These are phyloP conservation scores for Sarcodon aspratus DNA, from an alignment of 768 basidiomycete species.

Conservation along the genomic window DNA sequence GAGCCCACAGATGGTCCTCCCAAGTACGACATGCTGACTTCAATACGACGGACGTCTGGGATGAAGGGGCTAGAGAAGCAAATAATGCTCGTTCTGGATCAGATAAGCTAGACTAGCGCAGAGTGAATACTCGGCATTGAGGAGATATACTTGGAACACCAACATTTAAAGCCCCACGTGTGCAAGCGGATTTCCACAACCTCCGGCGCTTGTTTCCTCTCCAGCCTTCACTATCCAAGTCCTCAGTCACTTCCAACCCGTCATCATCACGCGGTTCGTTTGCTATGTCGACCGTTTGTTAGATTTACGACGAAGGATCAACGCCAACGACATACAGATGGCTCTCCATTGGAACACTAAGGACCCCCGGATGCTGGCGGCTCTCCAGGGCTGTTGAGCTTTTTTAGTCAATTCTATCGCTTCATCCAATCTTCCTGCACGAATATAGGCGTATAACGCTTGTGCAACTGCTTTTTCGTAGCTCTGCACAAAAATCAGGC, in stretches of 20 bases:
- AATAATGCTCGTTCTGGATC: slow-evolving; percentile 77
- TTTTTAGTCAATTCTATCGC: slow-evolving; percentile 74
- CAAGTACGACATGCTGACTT: slow-evolving; percentile 76
- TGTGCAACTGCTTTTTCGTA: slow-evolving; percentile 74
- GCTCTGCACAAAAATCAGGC: slow-evolving; percentile 30
- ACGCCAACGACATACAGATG: slow-evolving; percentile 36
- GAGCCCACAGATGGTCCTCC: slow-evolving; percentile 96
- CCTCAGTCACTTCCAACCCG: slow-evolving; percentile 32
- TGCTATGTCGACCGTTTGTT: slow-evolving; percentile 16
- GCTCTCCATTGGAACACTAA: slow-evolving; percentile 66
- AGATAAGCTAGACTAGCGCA: slow-evolving; percentile 38
- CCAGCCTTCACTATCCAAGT: slow-evolving; percentile 36
- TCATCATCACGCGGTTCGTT: slow-evolving; percentile 39
- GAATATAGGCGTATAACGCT: slow-evolving; percentile 69
- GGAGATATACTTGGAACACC: slow-evolving; percentile 11
- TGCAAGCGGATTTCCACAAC: slow-evolving; percentile 85
- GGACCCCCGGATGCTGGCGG: slow-evolving; percentile 80
- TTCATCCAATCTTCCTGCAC: slow-evolving; percentile 77
- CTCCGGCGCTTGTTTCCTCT: slow-evolving; percentile 67
- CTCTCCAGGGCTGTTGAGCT: slow-evolving; percentile 87
- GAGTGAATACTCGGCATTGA: not conserved
- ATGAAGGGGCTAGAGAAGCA: slow-evolving; percentile 71
- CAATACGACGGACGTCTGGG: slow-evolving; percentile 51
- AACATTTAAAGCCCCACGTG: slow-evolving; percentile 69
- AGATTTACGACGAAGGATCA: not conserved